Evolutionary conservation across 2,329 filamentous ascomycete species (phyloP), one percentile per base, ranked within the genome.

Genomic region (Hypoxylon sp.): DNA sequence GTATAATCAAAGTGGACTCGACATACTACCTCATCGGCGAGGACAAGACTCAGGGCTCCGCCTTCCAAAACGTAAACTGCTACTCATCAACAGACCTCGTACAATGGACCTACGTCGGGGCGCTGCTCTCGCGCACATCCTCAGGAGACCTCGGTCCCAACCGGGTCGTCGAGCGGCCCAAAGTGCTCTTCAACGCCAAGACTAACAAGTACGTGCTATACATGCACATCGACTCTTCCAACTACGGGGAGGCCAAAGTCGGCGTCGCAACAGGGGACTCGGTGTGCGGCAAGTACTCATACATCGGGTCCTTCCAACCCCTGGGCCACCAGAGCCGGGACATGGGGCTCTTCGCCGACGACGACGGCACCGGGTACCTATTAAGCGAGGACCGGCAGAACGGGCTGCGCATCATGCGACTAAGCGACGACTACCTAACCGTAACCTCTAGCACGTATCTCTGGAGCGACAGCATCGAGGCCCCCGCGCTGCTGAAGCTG

Each of bases 21-120:
- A 86, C 84, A 0, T 92, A 88, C 80, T 92, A 92, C 79, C 85
- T 89, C 80, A 86, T 92, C 35, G 91, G 91, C 14, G 90, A 92
- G 76, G 90, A 92, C 79, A 92, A 92, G 77, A 86, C 87, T 1
- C 80, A 86, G n/a, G 88, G 89, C 24, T 84, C 81, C 0, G 78
- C 82, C 0, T 92, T 92, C 77, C 85, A 88, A 65, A 88, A 88
- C 57, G 81, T 92, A 71, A 91, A 91, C 76, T 92, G 90, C 79
- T 92, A 92, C 77, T 87, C 86, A 0, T 90, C 87, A 13, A 82
- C 81, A 11, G 80, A 92, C 76, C 82, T 92, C 0, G 85, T 90
- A 0, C 84, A 90, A 70, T 92, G 90, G 90, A 86, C 81, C 0
- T 89, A 87, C 63, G 86, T 85, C 35, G 86, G 87, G 11, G 85